Evolutionary conservation across 2,329 filamentous ascomycete species (phyloP).

Genomic region (Pleomassaria siparia): DNA sequence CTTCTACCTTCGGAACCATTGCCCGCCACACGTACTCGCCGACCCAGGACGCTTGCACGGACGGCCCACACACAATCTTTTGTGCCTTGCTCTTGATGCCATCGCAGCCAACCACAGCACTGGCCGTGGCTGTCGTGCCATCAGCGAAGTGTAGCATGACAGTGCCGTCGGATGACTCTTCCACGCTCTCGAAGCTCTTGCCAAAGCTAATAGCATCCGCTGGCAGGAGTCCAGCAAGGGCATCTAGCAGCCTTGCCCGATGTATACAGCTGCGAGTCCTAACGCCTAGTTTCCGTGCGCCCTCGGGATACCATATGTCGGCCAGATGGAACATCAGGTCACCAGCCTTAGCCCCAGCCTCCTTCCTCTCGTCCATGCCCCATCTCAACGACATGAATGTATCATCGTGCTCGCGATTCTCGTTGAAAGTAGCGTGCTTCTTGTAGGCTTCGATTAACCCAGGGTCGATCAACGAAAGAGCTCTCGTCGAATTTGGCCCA

Average conservation of each 20-base stretch:
- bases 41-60: conserved; percentile 52
- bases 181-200: conserved; percentile 20
- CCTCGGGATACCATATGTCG: conserved; percentile 11
- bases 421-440: conserved; percentile 28
- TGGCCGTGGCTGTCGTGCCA: conserved; percentile 44
- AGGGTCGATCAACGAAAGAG: conserved; percentile 25
- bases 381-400: conserved; percentile 20
- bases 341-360: conserved; percentile 13
- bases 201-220: conserved; percentile 18
- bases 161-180: conserved; percentile 14
- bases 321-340: conserved; percentile 20
- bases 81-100: conserved; percentile 62
- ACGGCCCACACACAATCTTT: conserved; percentile 52
- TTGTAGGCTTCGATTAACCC: conserved; percentile 24
- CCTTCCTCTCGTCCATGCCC: conserved; percentile 18
- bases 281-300: conserved; percentile 9
- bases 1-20: conserved; percentile 59
- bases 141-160: conserved; percentile 44
- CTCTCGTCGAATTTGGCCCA: conserved; percentile 25
- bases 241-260: conserved; percentile 24
- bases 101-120: conserved; percentile 61
- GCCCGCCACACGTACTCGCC: conserved; percentile 63
- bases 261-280: conserved; percentile 24
- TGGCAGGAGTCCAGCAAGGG: conserved; percentile 22
- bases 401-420: conserved; percentile 11